Conservation (phyloP, 2,329 filamentous ascomycete species). For the Colletotrichum aenigma region DNA sequence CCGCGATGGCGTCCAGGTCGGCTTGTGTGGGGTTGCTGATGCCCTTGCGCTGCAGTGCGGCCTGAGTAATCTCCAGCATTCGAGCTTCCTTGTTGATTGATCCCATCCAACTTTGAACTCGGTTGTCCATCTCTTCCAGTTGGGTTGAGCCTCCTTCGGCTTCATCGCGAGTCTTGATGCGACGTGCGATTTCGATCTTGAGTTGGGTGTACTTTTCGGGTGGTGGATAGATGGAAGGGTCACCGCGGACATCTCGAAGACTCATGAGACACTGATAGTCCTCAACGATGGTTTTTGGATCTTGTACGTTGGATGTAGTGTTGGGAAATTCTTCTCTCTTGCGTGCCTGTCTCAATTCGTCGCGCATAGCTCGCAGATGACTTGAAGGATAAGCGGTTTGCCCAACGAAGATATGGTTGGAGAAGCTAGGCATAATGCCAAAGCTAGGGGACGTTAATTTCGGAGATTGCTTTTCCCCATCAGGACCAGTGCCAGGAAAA, state of each 20-base stretch:
- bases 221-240: background rate
- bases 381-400: too few relatives aligned
- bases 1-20: slow-evolving; percentile 14
- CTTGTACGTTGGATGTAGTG: background rate
- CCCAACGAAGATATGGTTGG: too few relatives aligned
- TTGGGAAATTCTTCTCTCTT: background rate
- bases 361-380: background rate
- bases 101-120: slow-evolving; percentile 16
- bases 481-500: fast-evolving
- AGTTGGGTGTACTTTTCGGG: slow-evolving; percentile 26
- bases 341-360: background rate
- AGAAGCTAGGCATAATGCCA: too few relatives aligned
- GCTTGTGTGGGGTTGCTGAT: slow-evolving; percentile 17
- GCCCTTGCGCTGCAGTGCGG: slow-evolving; percentile 8
- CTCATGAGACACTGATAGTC: background rate
- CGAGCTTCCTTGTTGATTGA: slow-evolving; percentile 10
- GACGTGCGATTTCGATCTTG: slow-evolving; percentile 34
- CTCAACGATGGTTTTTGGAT: background rate
- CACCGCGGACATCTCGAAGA: too few relatives aligned
- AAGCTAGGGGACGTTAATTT: too few relatives aligned
- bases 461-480: background rate
- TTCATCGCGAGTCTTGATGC: slow-evolving; percentile 40
- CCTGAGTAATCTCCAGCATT: slow-evolving; percentile 17
- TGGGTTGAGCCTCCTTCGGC: slow-evolving; percentile 19
- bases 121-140: background rate